Evolutionary conservation across 1,284 basidiomycete genomes (phyloP).

Genomic region (Stygiomarasmius scandens): DNA sequence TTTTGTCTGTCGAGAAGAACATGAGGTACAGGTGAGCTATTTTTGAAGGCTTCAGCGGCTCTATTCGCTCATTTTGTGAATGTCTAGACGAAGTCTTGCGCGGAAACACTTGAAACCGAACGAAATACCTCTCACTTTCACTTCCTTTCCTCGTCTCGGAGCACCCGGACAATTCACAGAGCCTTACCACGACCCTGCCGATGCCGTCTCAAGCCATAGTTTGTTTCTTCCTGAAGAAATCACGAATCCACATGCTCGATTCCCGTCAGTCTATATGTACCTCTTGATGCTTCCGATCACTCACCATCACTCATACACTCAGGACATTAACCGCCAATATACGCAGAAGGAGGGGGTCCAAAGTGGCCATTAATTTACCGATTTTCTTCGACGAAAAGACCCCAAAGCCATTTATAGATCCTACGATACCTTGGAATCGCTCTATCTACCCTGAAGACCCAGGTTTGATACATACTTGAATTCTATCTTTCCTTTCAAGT

Average conservation of each 20-base stretch:
- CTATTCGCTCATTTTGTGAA: not conserved
- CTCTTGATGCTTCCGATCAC: slow-evolving; percentile 2
- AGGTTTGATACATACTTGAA: slow-evolving; percentile 45
- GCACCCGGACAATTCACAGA: slow-evolving; percentile 90
- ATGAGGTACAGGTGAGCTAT: slow-evolving; percentile 82
- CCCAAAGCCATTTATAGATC: slow-evolving; percentile 87
- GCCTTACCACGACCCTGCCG: slow-evolving; percentile 76
- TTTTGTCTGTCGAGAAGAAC: slow-evolving; percentile 89
- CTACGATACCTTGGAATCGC: slow-evolving; percentile 86
- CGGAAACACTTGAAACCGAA: slow-evolving; percentile 82
- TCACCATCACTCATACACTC: slow-evolving; percentile 17
- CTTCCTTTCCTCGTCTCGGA: slow-evolving; percentile 94
- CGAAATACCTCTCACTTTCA: slow-evolving; percentile 92
- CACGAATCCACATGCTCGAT: slow-evolving; percentile 96
- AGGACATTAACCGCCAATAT: slow-evolving; percentile 98
- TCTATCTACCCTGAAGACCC: slow-evolving; percentile 79
- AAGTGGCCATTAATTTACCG: slow-evolving; percentile 96
- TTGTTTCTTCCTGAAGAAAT: slow-evolving; percentile 95
- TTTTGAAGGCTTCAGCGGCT: slow-evolving; percentile 3
- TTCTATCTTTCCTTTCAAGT: not conserved
- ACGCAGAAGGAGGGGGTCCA: slow-evolving; percentile 85
- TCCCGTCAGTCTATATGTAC: slow-evolving; percentile 71
- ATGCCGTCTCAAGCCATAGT: slow-evolving; percentile 85
- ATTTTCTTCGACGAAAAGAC: slow-evolving; percentile 90
- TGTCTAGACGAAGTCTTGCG: slow-evolving; percentile 79